Evolutionary conservation across 148 eudicot genomes (phyloP), one percentile per base, ranked within the genome.

Genomic region (Vaccinium corymbosum): DNA sequence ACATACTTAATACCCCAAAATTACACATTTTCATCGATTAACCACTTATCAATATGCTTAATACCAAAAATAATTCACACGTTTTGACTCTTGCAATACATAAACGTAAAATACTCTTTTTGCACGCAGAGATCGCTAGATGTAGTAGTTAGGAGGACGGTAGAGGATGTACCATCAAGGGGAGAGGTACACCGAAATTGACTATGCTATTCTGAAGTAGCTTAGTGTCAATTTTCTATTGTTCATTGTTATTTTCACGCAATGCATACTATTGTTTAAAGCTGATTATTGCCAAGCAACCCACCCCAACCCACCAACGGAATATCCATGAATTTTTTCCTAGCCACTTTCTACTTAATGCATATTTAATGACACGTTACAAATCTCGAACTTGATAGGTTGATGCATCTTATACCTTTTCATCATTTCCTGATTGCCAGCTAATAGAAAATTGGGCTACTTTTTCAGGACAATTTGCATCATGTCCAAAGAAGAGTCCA

Each of bases 401-500:
- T 62, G 29, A 16, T 59, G 72, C 17, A 29, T 51, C 42, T 22
- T 46, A 13, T 2, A 12, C 42, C 35, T 62, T 15, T 80, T 25
- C n/a, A 27, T 16, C 25, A 35, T 38, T 61, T 4, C 27, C 14
- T 22, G 29, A 56, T 5, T 20, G 14, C 57, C 42, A 81, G 46
- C 52, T 71, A 49, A 53, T 52, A 32, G 56, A 51, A 56, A 46
- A 35, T 19, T 82, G 17, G 56, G 68, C 19, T 59, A 13, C 61
- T 14, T 83, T 81, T 78, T 62, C 93, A 93, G 98, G 94, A 76
- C 92, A 89, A 85, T 85, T 74, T 74, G 49, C 85, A 76, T 88
- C 92, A 64, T 90, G 91, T 82, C 87, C 89, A 50, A 97, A 87
- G 93, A 97, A 91, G 89, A 94, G 92, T 86, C 93, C 90, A 85